Evolutionary conservation across 345 rosid species (phyloP), one percentile per base, ranked within the genome.

Genomic region (Lepidium africanum): DNA sequence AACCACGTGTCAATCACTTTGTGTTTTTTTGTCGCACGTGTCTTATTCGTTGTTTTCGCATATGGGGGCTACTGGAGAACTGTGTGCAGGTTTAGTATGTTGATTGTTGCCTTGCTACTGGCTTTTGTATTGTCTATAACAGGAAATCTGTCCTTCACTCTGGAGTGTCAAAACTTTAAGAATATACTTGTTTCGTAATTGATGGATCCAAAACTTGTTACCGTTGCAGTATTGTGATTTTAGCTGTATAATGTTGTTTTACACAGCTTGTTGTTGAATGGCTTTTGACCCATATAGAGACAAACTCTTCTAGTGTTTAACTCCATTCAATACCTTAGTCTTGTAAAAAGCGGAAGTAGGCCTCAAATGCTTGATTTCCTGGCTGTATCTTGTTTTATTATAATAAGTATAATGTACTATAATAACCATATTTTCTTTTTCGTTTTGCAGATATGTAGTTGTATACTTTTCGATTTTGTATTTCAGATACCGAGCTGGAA

Each of bases 381-480:
- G 43, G 4, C 17, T 40, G 35, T 32, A 17, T 70, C 3, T 49
- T 50, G 58, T 25, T 65, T 21, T 14, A n/a, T 72, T 30, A 27
- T 37, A 46, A 16, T 52, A 60, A 51, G 9, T 50, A 7, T 21
- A 43, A 9, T 9, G 15, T 37, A 13, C 35, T 23, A 41, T 3
- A 46, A 43, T 7, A 38, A 3, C 5, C 19, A 19, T 23, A 4
- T 11, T 49, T 37, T 50, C 32, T 30, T 58, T 59, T 59, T 15
- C 25, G 63, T 17, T 37, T 48, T 70, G 68, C 62, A 93, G 98
- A 62, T 93, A 93, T 73, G 81, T 93, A 49, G 64, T 78, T 15
- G 96, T 90, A 53, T 93, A 93, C 81, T 93, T 79, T 76, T 78
- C 90, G 0, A 77, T 90, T 63, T 71, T 93, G 84, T 80, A 79